Evolutionary conservation across 768 basidiomycete species (phyloP), one percentile per base, ranked within the genome.

Genomic region (Serendipita sp.): DNA sequence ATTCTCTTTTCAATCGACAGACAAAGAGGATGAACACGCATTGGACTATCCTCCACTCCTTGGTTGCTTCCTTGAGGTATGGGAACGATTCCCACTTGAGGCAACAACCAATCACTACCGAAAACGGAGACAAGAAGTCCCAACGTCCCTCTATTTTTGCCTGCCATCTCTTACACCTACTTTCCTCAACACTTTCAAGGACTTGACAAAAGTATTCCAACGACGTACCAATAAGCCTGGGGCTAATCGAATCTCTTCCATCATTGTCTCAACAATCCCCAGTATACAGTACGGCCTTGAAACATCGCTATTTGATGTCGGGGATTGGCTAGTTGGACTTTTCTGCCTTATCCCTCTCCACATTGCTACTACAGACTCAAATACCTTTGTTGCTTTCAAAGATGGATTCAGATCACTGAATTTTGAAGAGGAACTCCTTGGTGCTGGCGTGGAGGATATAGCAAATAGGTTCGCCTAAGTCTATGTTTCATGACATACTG

Each of bases 341-440:
- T 66, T 85, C 0, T 85, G 83, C 64, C 72, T 85, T 31, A 83
- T 85, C 48, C 83, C 83, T 0, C 83, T 85, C 33, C 83, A 85
- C 31, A 75, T 85, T 34, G 84, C 83, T 0, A 68, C 85, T 27
- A 79, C 81, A 2, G 75, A 75, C 13, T 82, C 84, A 53, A 85
- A 85, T 66, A 73, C 81, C 0, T 84, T 85, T 64, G 66, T 85
- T 5, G 83, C 83, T 0, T 71, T 85, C 18, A 83, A 82, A 63
- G 82, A 85, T 67, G 81, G 81, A 0, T 76, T 83, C 0, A 75
- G 73, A 44, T 84, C 82, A 0, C 66, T 77, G 0, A 76, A 77
- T 15, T 70, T 79, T 34, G 83, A 85, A 67, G 75, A 74, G 62
- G 74, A 77, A 0, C 70, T 85, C 18, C 74, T 85, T 3, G 84